Conservation (phyloP, 768 basidiomycete genomes). For the Suillus bovinus region DNA sequence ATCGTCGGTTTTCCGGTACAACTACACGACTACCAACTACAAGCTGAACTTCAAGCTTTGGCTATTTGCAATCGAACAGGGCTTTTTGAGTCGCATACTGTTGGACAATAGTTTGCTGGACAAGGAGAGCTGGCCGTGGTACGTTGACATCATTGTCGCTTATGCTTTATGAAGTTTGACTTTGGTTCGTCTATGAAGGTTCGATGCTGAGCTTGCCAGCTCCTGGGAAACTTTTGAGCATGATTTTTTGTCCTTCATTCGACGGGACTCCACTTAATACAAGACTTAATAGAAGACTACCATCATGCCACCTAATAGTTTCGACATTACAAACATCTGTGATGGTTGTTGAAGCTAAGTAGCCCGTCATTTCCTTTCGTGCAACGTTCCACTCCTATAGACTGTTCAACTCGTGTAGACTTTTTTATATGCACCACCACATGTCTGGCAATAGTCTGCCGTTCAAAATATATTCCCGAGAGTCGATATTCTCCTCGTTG, state of each 20-base stretch:
- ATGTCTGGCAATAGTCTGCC: neutral
- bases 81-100: neutral
- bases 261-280: neutral
- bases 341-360: neutral
- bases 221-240: neutral
- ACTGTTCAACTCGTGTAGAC: neutral
- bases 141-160: neutral
- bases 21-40: slow-evolving; percentile 7
- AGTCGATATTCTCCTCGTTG: neutral
- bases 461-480: neutral
- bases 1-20: slow-evolving; percentile 10
- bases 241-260: neutral
- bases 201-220: neutral
- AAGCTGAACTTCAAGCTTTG: slow-evolving; percentile 3
- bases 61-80: neutral
- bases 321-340: neutral
- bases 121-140: slow-evolving; percentile 2
- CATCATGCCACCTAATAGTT: neutral
- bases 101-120: neutral
- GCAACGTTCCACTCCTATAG: neutral
- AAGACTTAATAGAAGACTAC: neutral
- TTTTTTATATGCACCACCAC: neutral
- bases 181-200: neutral
- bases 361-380: neutral
- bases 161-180: neutral